These are phyloP conservation scores for Tuber brumale DNA, from an alignment of 495 filamentous ascomycete genomes.

Conservation along the genomic window DNA sequence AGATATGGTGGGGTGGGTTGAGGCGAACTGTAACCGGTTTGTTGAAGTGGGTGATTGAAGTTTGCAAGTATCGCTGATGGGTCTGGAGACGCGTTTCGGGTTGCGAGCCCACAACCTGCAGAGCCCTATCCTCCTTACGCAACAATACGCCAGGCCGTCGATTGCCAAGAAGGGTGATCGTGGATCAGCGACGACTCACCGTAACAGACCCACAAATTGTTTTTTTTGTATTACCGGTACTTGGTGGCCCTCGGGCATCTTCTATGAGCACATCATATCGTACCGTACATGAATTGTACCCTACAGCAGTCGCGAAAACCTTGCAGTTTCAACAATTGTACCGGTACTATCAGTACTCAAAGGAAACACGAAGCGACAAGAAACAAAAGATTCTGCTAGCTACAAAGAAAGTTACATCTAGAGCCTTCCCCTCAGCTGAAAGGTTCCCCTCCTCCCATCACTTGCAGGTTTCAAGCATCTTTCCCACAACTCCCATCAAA, in stretches of 20 bases:
- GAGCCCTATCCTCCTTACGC: background rate
- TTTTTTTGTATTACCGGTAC: background rate
- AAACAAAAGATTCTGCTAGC: background rate
- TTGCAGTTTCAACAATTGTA: background rate
- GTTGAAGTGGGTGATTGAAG: background rate
- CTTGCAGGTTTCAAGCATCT: slow-evolving; percentile 82
- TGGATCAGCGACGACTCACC: background rate
- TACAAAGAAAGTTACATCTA: background rate
- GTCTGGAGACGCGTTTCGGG: slow-evolving; percentile 17
- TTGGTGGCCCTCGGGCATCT: background rate
- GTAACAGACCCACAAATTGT: background rate
- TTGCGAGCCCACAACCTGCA: background rate
- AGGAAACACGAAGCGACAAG: background rate
- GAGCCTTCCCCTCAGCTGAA: background rate
- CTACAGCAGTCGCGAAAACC: background rate
- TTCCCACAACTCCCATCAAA: slow-evolving; percentile 75
- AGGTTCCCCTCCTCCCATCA: slow-evolving; percentile 3
- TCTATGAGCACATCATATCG: background rate
- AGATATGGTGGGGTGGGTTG: background rate
- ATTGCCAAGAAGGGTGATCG: background rate
- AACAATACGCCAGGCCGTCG: background rate
- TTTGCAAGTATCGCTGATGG: background rate
- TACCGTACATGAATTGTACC: background rate
- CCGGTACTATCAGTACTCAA: background rate
- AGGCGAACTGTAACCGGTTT: background rate